phyloP scores from a whole-genome alignment of 257 asterid species.

The Jasminum sambac region DNA sequence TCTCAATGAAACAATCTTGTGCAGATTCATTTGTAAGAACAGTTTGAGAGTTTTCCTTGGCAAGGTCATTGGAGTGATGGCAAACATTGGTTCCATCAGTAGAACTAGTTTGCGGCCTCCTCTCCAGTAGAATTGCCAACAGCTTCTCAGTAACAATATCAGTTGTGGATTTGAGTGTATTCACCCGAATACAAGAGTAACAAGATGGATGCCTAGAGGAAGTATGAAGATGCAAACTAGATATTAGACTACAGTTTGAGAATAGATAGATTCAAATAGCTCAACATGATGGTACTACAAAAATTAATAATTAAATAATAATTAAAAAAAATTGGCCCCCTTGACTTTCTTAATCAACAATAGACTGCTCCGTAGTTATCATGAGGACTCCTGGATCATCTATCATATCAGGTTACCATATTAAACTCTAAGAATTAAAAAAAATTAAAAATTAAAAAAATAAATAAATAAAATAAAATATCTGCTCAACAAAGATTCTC shows the following conservation, averaged over 20 bases:
- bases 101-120: conserved; percentile 31
- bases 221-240: conserved; percentile 4
- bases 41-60: conserved; percentile 26
- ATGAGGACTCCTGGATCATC: not conserved
- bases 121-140: conserved; percentile 47
- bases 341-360: too few relatives aligned
- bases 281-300: not conserved
- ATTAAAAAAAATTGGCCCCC: not conserved
- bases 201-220: conserved; percentile 78
- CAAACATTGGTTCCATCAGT: conserved; percentile 28
- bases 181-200: conserved; percentile 93
- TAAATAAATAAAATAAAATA: conserved; percentile 2
- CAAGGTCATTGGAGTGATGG: conserved; percentile 20
- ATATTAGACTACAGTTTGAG: not conserved
- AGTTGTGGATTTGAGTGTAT: conserved; percentile 65
- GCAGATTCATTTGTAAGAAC: conserved; percentile 13
- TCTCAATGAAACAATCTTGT: conserved; percentile 40
- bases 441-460: too few relatives aligned
- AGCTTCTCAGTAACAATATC: conserved; percentile 73
- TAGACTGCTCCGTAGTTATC: not conserved
- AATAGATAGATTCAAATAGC: not conserved
- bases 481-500: not conserved
- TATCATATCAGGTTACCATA: not conserved
- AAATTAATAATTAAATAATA: too few relatives aligned
- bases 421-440: not conserved